Evolutionary conservation across 345 rosid genomes (phyloP), one percentile per base, ranked within the genome.

Genomic region (Aquilaria malaccensis): DNA sequence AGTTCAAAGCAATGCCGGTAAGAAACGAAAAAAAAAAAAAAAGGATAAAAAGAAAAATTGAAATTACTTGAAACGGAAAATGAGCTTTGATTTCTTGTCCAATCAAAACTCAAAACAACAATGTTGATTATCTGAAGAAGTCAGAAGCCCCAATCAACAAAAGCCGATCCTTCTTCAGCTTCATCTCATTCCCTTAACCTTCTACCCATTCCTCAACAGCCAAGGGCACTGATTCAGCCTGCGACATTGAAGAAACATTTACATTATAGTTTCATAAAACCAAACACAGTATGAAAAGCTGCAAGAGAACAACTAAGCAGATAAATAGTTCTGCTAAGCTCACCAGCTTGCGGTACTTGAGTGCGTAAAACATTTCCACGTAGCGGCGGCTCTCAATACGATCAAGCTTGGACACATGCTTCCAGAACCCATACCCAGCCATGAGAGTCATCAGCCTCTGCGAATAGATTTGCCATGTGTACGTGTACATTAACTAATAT

Each of bases 361-460:
- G 77, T 3, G 90, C 85, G 37, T 77, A 82, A 60, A 85, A 85
- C 90, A 85, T 85, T 65, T 85, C 90, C 0, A 85, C 70, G 77
- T 82, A 85, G 43, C 90, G 87, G 12, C 74, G 68, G 75, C 83
- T 80, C 81, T 82, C 90, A 0, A 66, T 85, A 2, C 78, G 83
- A 55, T 85, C 91, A 2, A 83, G 86, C 61, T 83, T 83, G 0
- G 84, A 81, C 6, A 83, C 91, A n/a, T 83, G 87, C 55, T 85
- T 85, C 83, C 87, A 85, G 76, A 85, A 85, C 30, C 90, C 90
- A 52, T 85, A 85, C 7, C 82, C 85, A 22, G 81, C 87, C 0
- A 87, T 85, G 61, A 85, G 76, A 53, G 82, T 82, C 79, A 82
- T 63, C 46, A 85, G 82, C 76, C 84, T 74, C 66, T 82, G 72